Conservation (phyloP, 768 basidiomycete species). For the Lactarius sanguifluus region DNA sequence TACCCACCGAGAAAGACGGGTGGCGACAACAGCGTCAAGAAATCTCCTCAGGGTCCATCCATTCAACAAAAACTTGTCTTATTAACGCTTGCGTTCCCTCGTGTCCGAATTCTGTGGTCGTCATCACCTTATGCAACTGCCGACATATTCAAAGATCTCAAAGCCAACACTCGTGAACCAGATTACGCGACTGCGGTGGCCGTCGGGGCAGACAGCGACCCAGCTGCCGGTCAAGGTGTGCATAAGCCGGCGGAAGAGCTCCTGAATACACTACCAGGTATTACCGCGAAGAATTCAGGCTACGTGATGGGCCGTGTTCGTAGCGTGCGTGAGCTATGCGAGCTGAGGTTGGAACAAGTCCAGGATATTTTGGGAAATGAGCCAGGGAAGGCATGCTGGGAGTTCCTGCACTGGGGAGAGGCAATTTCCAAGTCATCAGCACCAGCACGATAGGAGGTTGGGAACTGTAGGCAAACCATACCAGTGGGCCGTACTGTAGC, state of each 20-base stretch:
- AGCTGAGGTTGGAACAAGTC: conserved; percentile 56
- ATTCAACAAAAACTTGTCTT: conserved; percentile 93
- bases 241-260: conserved; percentile 82
- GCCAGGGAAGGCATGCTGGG: conserved; percentile 74
- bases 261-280: conserved; percentile 76
- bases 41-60: conserved; percentile 46
- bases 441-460: not conserved
- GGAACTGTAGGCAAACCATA: not conserved
- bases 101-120: conserved; percentile 94
- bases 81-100: conserved; percentile 86
- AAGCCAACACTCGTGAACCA: conserved; percentile 75
- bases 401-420: conserved; percentile 80
- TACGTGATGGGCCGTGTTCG: conserved; percentile 81
- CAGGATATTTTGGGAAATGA: conserved; percentile 78
- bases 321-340: conserved; percentile 74
- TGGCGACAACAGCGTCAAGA: conserved; percentile 31
- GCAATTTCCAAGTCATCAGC: not conserved
- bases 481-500: not conserved
- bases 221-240: conserved; percentile 62
- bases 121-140: conserved; percentile 92
- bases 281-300: conserved; percentile 80
- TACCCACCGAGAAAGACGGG: conserved; percentile 55
- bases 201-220: conserved; percentile 78
- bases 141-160: conserved; percentile 92
- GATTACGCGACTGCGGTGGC: conserved; percentile 72